phyloP scores from a whole-genome alignment of 2,329 filamentous ascomycete genomes.

The Sclerotinia minor region DNA sequence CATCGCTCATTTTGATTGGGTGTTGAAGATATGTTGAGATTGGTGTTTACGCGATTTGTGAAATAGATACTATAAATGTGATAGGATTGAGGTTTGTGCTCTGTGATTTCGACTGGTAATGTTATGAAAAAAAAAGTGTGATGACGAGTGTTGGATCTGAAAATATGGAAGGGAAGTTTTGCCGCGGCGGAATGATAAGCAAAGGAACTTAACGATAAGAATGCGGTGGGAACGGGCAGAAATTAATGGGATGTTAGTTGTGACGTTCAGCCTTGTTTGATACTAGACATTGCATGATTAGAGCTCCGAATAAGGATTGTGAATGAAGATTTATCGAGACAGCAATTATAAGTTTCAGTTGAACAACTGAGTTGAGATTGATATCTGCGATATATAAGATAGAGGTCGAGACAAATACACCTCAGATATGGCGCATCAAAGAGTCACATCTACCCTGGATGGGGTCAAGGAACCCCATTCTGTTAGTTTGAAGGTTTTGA shows the following conservation, averaged over 20 bases:
- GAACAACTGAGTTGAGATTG: too few relatives aligned
- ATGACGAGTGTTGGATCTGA: neutral
- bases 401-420: neutral
- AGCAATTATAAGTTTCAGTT: neutral
- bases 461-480: slow-evolving; percentile 71
- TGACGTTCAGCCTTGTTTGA: neutral
- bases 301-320: neutral
- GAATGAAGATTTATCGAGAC: neutral
- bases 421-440: slow-evolving; percentile 40
- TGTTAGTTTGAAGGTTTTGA: slow-evolving; percentile 74
- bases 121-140: neutral
- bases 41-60: too few relatives aligned
- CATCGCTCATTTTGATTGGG: neutral
- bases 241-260: neutral
- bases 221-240: slow-evolving; percentile 23
- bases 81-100: neutral
- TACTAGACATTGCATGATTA: slow-evolving; percentile 9
- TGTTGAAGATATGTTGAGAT: neutral
- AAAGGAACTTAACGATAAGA: slow-evolving; percentile 20
- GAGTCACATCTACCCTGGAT: slow-evolving; percentile 37
- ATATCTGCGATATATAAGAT: neutral
- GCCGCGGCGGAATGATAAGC: slow-evolving; percentile 8
- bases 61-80: neutral
- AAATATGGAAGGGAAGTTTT: neutral
- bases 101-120: neutral